Percentiles rank a stretch among this genome's conserved stretches.
phyloP scores from a whole-genome alignment of 495 filamentous ascomycete genomes.

The Lineolata rhizophorae region DNA sequence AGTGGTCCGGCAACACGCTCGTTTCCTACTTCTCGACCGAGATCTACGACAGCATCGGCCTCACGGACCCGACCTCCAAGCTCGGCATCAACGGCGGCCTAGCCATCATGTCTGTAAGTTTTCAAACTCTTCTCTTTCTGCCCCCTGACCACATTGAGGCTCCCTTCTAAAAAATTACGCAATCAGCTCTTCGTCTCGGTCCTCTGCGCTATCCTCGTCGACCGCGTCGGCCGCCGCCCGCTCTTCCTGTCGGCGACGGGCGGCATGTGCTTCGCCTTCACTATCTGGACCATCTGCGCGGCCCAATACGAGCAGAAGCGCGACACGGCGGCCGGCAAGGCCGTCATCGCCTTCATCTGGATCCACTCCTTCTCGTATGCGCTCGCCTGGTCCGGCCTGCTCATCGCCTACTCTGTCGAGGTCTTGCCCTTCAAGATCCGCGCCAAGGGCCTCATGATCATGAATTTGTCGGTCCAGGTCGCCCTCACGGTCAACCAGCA shows the following conservation, averaged over 20 bases:
- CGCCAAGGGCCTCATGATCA: slow-evolving; percentile 47
- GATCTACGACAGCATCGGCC: slow-evolving; percentile 14
- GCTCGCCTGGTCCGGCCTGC: slow-evolving; percentile 22
- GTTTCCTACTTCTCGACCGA: slow-evolving; percentile 10
- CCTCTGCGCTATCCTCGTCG: slow-evolving; percentile 8
- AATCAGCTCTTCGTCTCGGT: slow-evolving; percentile 7
- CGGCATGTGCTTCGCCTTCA: slow-evolving; percentile 7
- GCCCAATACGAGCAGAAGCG: slow-evolving; percentile 9
- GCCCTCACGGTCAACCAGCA: slow-evolving; percentile 27
- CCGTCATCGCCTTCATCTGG: slow-evolving; percentile 14
- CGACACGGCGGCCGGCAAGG: slow-evolving; percentile 7
- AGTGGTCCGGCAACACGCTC: slow-evolving; percentile 1
- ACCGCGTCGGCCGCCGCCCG: slow-evolving; percentile 10
- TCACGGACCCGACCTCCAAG: slow-evolving; percentile 10
- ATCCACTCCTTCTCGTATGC: slow-evolving; percentile 12
- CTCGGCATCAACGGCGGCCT: slow-evolving; percentile 10
- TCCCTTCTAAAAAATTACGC: neutral
- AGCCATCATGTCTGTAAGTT: slow-evolving; percentile 4
- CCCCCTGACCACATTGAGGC: neutral
- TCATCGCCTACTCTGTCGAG: slow-evolving; percentile 36
- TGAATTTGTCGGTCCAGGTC: slow-evolving; percentile 37
- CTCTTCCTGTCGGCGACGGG: slow-evolving; percentile 9
- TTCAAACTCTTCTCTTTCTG: too few species aligned
- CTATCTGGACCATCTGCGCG: slow-evolving; percentile 14
- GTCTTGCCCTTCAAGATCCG: slow-evolving; percentile 45